Base-by-base conservation (phyloP, 2,329 filamentous ascomycete genomes). In the Nemania diffusa region DNA sequence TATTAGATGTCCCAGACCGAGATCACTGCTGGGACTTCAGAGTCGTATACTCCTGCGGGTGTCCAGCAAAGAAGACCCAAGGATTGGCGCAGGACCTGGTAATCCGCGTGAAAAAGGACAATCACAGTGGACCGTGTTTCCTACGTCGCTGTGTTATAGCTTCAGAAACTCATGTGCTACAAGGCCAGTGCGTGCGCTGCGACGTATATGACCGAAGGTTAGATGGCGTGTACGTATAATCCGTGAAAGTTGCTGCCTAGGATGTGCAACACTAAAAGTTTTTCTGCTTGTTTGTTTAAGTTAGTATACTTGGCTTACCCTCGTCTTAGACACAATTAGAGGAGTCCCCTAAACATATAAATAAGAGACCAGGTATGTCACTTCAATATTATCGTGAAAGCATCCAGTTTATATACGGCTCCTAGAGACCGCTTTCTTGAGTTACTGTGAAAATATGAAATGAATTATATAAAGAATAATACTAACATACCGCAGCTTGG, bases 21-120 rank as follows among this genome's bases (percentile, higher is more conserved):
- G 17, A 59, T 7, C 67, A 42, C 11, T 74, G 72, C 34, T 72
- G 65, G 68, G n/a, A 55, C 1, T 61, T 74, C 46, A 11, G 4
- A 2, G 42, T 74, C 1, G 5, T 57, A 0, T 65, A 72, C 24
- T 22, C 57, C 15, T 74, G 72, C 44, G 66, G 62, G 0, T 66
- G 66, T 20, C 60, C 64, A 22, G 66, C 52, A 5, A 52, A 2
- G 1, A 61, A 37, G 26, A n/a, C n/a, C 24, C 20, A 8, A 2
- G 2, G 11, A n/a, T 2, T 20, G 17, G 46, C 34, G 20, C 56
- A 32, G 27, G 15, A 57, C n/a, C 60, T 56, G 60, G 46, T 56
- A 22, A 58, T 73, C 27, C 50, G 29, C n/a, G 53, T 73, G 11
- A 74, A 72, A 55, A 46, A 57, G 6, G 27, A 69, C 22, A 27